Evolutionary conservation across 257 asterid species (phyloP), one percentile per base, ranked within the genome.

Genomic region (Nemophila menziesii): DNA sequence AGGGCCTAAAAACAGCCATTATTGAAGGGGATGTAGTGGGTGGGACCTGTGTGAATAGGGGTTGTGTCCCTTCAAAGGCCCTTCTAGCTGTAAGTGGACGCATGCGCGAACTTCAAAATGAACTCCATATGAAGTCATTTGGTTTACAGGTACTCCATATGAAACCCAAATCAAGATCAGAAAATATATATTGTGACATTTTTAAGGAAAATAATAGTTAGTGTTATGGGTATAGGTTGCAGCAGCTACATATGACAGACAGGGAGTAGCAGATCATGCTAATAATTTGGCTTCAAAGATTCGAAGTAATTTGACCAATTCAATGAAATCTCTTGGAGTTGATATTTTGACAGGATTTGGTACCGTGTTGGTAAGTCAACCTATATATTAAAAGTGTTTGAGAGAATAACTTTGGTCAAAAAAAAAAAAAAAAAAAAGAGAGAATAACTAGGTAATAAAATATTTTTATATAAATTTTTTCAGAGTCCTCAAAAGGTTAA

Each of bases 401-500:
- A 48, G 4, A 22, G 17, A n/a, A 7, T 33, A 2, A 23, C 33
- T 24, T 24, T 24, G 33, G 9, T 9, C 33, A 24, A 24, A 24
- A 24, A 24, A 24, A 24, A 9, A 24, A 24, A 9, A 24, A 24
- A 24, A 24, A 24, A 9, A 24, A 24, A 24, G 36, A 29, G 1
- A 29, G 36, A 29, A 20, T 24, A 9, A 20, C 38, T 21, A 17
- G n/a, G 9, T 5, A 22, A 23, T 50, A 20, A 26, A 24, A 46
- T 21, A 22, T 39, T 48, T 17, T n/a, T n/a, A n/a, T 33, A 12
- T 22, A 23, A 41, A 19, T 51, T 4, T 49, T 4, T 61, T 47
- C 79, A 81, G 99, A 94, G 92, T 63, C 93, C 99, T 33, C 99
- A 90, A 62, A 90, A 85, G 67, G 69, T 90, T 71, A 79, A 81